Conservation (phyloP, 2,329 filamentous ascomycete genomes). For the Achaetomium macrosporum region DNA sequence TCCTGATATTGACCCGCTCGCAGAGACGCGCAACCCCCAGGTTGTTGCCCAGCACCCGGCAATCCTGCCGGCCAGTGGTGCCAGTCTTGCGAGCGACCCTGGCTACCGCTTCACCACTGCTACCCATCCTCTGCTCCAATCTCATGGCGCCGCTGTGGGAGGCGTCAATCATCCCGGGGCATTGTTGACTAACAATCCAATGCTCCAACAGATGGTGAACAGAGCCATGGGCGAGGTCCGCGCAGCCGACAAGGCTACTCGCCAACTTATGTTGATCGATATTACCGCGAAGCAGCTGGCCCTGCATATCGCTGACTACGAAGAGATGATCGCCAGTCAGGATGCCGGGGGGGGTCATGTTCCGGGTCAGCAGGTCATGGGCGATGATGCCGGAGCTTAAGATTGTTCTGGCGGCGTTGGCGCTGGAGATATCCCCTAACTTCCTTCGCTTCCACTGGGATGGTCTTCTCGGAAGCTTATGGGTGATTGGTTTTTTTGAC, state of each 20-base stretch:
- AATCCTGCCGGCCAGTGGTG: constrained; percentile 18
- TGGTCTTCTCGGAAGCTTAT: neutral
- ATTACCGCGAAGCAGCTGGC: constrained; percentile 50
- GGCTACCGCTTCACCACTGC: constrained; percentile 16
- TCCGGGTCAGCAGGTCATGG: constrained; percentile 20
- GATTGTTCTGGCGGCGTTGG: neutral
- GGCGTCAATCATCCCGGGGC: constrained; percentile 13
- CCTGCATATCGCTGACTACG: constrained; percentile 46
- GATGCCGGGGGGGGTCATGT: constrained; percentile 19
- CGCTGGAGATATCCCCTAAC: neutral
- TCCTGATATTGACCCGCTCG: neutral
- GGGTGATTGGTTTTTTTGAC: too few species aligned
- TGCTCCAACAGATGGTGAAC: constrained; percentile 40
- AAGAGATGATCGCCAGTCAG: constrained; percentile 35
- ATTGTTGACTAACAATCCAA: constrained; percentile 30
- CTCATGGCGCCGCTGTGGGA: constrained; percentile 15
- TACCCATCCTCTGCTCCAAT: constrained; percentile 16
- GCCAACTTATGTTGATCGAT: constrained; percentile 48
- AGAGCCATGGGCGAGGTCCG: constrained; percentile 43
- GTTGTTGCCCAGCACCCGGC: constrained; percentile 21
- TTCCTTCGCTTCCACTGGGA: neutral
- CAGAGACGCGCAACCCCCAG: constrained; percentile 43
- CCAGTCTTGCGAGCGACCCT: constrained; percentile 18
- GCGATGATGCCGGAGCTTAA: constrained; percentile 22
- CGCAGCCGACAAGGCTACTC: constrained; percentile 37